Conservation (phyloP, 2,329 filamentous ascomycete species). For the Aspergillus niger region DNA sequence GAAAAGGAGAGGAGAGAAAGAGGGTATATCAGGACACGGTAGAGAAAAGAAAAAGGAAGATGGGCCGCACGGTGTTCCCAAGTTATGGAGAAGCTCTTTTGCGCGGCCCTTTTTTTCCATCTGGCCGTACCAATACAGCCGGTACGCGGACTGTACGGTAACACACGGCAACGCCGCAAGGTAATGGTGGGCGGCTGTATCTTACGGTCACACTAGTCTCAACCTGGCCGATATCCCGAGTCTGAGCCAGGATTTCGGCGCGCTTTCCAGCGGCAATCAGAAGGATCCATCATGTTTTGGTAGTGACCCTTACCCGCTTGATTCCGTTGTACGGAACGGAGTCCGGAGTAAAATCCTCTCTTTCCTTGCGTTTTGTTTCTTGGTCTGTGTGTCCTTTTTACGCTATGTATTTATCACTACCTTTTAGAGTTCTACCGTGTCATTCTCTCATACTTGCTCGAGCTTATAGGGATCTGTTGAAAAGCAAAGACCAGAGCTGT, state of each 20-base stretch:
- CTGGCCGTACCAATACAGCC: conserved; percentile 36
- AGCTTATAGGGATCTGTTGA: neutral
- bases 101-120: conserved; percentile 36
- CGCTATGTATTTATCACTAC: neutral
- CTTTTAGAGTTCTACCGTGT: neutral
- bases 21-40: conserved; percentile 37
- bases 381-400: neutral
- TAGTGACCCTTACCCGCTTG: conserved; percentile 14
- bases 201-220: conserved; percentile 31
- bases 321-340: conserved; percentile 22
- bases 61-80: conserved; percentile 14
- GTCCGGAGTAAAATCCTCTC: conserved; percentile 10
- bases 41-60: conserved; percentile 36
- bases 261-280: conserved; percentile 8
- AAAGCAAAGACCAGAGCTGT: neutral
- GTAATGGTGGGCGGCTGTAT: conserved; percentile 18
- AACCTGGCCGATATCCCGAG: conserved; percentile 29
- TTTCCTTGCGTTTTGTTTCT: neutral
- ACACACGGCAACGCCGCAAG: conserved; percentile 15
- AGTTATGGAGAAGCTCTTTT: conserved; percentile 35
- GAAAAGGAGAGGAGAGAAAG: conserved; percentile 33
- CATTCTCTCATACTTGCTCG: neutral
- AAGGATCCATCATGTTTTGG: conserved; percentile 4
- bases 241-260: conserved; percentile 10
- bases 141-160: conserved; percentile 32